Base-by-base conservation (phyloP, 306 rosid species). In the Pyrus bretschneideri region DNA sequence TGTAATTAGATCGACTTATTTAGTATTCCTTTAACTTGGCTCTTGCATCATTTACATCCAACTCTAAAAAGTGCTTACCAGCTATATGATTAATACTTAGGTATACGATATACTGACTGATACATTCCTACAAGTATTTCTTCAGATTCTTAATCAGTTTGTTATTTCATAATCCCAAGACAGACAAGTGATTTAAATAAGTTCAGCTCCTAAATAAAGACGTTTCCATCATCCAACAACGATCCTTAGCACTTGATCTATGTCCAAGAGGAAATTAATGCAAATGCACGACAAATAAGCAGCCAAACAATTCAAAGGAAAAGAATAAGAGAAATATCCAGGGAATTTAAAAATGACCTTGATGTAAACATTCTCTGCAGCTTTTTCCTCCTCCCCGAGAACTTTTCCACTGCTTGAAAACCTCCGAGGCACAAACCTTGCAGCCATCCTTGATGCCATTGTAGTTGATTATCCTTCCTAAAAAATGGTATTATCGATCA, bases 311-410 rank as follows among this genome's bases (percentile, higher is more conserved):
- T 42, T 4, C 49, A 62, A 51, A 13, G n/a, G 60, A 54, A 63
- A 72, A 70, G 59, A 76, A 61, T 62, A 25, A 23, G 6, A 44
- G 19, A 46, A 40, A 27, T 12, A 27, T 69, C 29, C 12, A 51
- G n/a, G 68, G 72, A 46, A 19, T 52, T 38, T 49, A 21, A 15
- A 72, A 30, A 45, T 70, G 79, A 87, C 97, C 96, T 95, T 95
- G 63, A 92, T 86, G 76, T 86, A 95, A 54, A 93, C 79, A 83
- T 84, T 88, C 76, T 92, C 96, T 13, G 85, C 97, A 70, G 96
- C 97, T 55, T 60, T 89, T 79, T 92, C 97, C 88, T 94, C 98
- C 87, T 94, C 97, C 3, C 97, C 42, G 2, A 94, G 89, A 44
- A 94, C 21, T 83, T 85, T 94, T 42, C 97, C 97, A 76, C 88